Conservation (phyloP, 1,139 yeast species). For the Yamadazyma blattariae region DNA sequence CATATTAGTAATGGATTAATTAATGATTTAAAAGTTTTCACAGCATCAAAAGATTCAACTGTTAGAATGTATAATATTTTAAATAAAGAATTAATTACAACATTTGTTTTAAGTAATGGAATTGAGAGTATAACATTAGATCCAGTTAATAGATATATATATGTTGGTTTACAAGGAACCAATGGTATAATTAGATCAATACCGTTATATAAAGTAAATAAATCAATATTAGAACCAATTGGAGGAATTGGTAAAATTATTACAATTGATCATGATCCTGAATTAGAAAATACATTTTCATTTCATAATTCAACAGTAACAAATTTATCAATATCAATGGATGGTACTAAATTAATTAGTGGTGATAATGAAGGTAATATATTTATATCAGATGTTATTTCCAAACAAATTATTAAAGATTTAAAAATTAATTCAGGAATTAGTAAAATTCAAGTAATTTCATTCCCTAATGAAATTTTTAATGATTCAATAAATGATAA, state of each 20-base stretch:
- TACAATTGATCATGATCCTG: conserved; percentile 50
- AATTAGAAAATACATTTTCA: conserved; percentile 51
- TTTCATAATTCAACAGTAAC: conserved; percentile 56
- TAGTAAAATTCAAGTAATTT: conserved; percentile 22
- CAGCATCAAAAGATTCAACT: conserved; percentile 76
- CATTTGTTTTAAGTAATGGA: conserved; percentile 64
- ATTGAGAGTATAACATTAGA: conserved; percentile 66
- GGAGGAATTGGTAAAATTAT: conserved; percentile 57
- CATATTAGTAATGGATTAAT: conserved; percentile 48
- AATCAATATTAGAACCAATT: conserved; percentile 47
- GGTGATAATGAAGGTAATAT: conserved; percentile 76
- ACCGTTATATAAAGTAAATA: conserved; percentile 52
- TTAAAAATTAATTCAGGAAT: conserved; percentile 50
- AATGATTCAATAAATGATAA: conserved; percentile 26
- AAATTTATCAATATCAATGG: conserved; percentile 60
- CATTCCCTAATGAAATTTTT: conserved; percentile 16
- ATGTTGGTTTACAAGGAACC: conserved; percentile 65
- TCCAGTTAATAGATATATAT: conserved; percentile 75
- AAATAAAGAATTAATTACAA: conserved; percentile 51
- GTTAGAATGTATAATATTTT: conserved; percentile 59
- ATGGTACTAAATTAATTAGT: conserved; percentile 69
- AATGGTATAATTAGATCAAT: conserved; percentile 62
- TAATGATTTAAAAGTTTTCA: conserved; percentile 62
- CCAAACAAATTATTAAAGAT: conserved; percentile 72
- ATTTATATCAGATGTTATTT: conserved; percentile 66